phyloP scores from a whole-genome alignment of 371 early-diverging fungal genomes.

The Mucor piriformis region DNA sequence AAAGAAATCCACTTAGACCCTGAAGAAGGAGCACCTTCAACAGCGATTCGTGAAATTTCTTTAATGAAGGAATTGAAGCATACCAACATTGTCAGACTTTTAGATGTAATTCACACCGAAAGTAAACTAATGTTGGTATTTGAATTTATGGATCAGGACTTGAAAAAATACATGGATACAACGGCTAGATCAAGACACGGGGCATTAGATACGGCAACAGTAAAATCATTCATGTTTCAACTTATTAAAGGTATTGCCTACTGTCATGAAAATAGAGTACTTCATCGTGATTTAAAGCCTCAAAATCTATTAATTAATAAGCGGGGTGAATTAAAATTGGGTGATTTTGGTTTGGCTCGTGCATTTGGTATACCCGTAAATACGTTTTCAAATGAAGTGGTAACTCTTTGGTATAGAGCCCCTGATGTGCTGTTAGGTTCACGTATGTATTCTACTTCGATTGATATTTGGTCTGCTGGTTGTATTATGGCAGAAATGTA shows the following conservation, averaged over 20 bases:
- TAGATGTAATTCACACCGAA: conserved; percentile 98
- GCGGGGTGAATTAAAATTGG: conserved; percentile 85
- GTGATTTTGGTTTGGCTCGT: conserved; percentile 95
- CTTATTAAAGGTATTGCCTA: conserved; percentile 88
- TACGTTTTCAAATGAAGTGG: conserved; percentile 98
- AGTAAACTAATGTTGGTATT: conserved; percentile 97
- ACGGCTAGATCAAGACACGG: conserved; percentile 65
- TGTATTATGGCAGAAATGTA: conserved; percentile 98
- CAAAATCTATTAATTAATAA: conserved; percentile 92
- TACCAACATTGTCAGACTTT: conserved; percentile 85
- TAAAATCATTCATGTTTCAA: conserved; percentile 86
- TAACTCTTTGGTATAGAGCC: conserved; percentile 95
- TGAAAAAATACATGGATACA: conserved; percentile 94
- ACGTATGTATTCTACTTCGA: conserved; percentile 91
- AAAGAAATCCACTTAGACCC: conserved; percentile 94
- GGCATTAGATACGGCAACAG: conserved; percentile 66
- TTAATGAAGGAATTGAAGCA: conserved; percentile 94
- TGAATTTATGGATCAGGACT: conserved; percentile 97
- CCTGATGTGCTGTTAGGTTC: conserved; percentile 97
- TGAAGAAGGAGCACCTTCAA: conserved; percentile 95
- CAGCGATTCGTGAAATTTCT: conserved; percentile 96
- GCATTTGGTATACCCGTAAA: conserved; percentile 96
- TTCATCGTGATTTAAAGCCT: conserved; percentile 98
- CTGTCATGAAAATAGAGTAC: conserved; percentile 92
- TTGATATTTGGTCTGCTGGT: conserved; percentile 99